These are phyloP conservation scores for Quambalaria eucalypti DNA, from an alignment of 1,284 basidiomycete genomes.

Conservation along the genomic window DNA sequence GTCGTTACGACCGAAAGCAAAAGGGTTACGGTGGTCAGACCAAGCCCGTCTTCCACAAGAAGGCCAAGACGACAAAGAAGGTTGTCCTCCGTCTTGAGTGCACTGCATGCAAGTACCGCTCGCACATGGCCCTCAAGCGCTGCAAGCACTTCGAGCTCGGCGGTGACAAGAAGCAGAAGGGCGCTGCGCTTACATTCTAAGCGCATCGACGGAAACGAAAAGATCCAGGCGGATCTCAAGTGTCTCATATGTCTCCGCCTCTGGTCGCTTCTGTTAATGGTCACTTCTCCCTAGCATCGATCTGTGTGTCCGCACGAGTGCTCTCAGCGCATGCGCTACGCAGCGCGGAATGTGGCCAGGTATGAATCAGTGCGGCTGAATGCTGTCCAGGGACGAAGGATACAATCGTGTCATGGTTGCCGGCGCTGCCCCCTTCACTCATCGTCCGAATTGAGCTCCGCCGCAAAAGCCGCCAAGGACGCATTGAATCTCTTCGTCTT, in stretches of 20 bases:
- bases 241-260: too few species aligned
- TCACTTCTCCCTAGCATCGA: too few species aligned
- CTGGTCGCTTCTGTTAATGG: too few species aligned
- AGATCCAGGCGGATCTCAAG: too few species aligned
- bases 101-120: slow-evolving; percentile 89
- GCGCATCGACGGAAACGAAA: too few species aligned
- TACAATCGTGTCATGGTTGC: too few species aligned
- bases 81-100: slow-evolving; percentile 95
- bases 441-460: slow-evolving; percentile 2
- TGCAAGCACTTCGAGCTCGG: slow-evolving; percentile 97
- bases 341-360: too few species aligned
- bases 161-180: slow-evolving; percentile 99
- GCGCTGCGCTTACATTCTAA: too few species aligned
- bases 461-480: not conserved
- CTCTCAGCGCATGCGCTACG: too few species aligned
- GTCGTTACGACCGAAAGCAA: slow-evolving; percentile 95
- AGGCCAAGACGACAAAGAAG: slow-evolving; percentile 86
- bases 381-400: too few species aligned
- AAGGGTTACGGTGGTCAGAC: slow-evolving; percentile 99
- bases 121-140: slow-evolving; percentile 74
- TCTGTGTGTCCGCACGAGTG: too few species aligned
- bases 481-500: not conserved
- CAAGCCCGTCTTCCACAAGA: slow-evolving; percentile 99
- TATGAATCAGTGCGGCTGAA: too few species aligned
- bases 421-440: not conserved